Conservation (phyloP, 345 rosid species). For the rapeseed (Brassica napus) region Da-Ae NC_063448.1:55925001-55925500, state of each 20-base stretch:
- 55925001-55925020: conserved; percentile 70
- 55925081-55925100: conserved; percentile 80
- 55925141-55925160: conserved; percentile 52
- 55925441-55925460: conserved; percentile 59
- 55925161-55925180: not conserved
- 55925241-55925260: conserved; percentile 83
- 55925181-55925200: not conserved
- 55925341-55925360: conserved; percentile 76
- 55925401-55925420: conserved; percentile 54
- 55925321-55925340: conserved; percentile 86
- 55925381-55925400: conserved; percentile 69
- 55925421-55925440: conserved; percentile 69
- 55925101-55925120: conserved; percentile 72
- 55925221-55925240: conserved; percentile 90
- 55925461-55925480: conserved; percentile 63
- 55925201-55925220: conserved; percentile 61
- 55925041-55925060: conserved; percentile 72
- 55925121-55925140: conserved; percentile 90
- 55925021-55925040: conserved; percentile 94
- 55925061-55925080: conserved; percentile 61
- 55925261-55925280: conserved; percentile 78
- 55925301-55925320: conserved; percentile 93
- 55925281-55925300: conserved; percentile 91
- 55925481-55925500: conserved; percentile 82
- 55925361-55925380: conserved; percentile 69